Conservation (phyloP, 2,329 filamentous ascomycete genomes). For the Stemphylium vesicarium region DNA sequence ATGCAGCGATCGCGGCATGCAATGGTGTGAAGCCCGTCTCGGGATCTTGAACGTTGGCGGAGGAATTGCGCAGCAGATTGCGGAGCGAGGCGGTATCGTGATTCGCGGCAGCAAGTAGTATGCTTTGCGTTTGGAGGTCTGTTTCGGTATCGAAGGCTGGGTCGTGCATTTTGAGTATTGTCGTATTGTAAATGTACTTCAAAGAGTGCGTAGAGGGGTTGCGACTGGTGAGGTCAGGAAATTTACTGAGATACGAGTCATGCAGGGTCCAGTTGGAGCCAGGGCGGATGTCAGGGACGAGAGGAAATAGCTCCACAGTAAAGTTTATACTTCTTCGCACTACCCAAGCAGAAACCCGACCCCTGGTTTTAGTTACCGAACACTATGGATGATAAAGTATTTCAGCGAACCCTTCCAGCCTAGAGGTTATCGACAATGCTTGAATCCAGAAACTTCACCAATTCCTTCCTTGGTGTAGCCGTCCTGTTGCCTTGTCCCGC, state of each 20-base stretch:
- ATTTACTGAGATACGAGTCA: constrained; percentile 19
- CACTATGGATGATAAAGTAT: no score
- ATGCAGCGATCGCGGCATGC: constrained; percentile 82
- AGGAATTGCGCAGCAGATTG: constrained; percentile 68
- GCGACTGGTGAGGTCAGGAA: constrained; percentile 11
- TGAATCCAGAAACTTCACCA: constrained; percentile 30
- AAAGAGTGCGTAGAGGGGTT: neutral
- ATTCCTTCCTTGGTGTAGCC: neutral
- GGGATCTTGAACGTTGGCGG: constrained; percentile 79
- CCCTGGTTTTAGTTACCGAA: no score
- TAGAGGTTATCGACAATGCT: constrained; percentile 23
- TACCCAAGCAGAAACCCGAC: no score
- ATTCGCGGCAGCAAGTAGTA: constrained; percentile 70
- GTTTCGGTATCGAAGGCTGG: constrained; percentile 47
- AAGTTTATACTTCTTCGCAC: no score
- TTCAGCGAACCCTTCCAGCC: no score
- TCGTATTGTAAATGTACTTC: neutral
- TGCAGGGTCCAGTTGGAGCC: constrained; percentile 9
- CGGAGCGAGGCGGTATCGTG: constrained; percentile 73
- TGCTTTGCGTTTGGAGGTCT: constrained; percentile 60
- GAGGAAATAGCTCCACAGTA: no score
- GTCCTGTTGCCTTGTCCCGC: no score
- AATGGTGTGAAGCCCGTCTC: constrained; percentile 86
- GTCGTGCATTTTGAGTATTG: constrained; percentile 37
- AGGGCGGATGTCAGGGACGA: neutral